phyloP scores from a whole-genome alignment of 2,329 filamentous ascomycete genomes.

The Pseudofabraea citricarpa region DNA sequence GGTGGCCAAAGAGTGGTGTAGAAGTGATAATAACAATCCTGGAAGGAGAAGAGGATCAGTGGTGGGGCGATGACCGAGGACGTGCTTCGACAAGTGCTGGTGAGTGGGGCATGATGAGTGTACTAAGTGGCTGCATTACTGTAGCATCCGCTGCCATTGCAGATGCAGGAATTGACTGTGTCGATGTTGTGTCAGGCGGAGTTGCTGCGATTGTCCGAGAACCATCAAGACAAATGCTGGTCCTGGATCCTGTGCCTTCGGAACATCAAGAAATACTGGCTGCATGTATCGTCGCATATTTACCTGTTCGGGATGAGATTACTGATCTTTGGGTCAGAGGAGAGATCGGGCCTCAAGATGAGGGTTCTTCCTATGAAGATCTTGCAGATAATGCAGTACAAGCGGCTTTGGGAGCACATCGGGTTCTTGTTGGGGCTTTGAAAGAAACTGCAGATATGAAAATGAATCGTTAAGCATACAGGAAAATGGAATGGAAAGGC shows the following conservation, averaged over 20 bases:
- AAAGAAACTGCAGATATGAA: conserved; percentile 47
- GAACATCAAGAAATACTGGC: conserved; percentile 76
- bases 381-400: conserved; percentile 60
- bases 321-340: conserved; percentile 96
- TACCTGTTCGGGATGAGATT: conserved; percentile 82
- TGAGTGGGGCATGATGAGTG: conserved; percentile 86
- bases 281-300: conserved; percentile 85
- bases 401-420: conserved; percentile 53
- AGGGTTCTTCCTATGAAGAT: conserved; percentile 40
- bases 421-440: conserved; percentile 56
- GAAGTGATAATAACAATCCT: conserved; percentile 91
- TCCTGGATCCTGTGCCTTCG: conserved; percentile 77
- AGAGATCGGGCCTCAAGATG: conserved; percentile 35
- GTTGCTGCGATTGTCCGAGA: conserved; percentile 71
- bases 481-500: background rate
- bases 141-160: conserved; percentile 89
- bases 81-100: conserved; percentile 50
- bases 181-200: conserved; percentile 84
- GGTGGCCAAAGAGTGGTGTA: conserved; percentile 98
- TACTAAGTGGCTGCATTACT: conserved; percentile 86
- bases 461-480: conserved; percentile 10
- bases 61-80: conserved; percentile 52
- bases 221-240: conserved; percentile 40
- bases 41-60: conserved; percentile 82
- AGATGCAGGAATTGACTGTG: conserved; percentile 93